A percentile compares a stretch with the other conserved stretches of the same genome.
Conservation (phyloP, 768 basidiomycete species). For the Lentinula sp. region DNA sequence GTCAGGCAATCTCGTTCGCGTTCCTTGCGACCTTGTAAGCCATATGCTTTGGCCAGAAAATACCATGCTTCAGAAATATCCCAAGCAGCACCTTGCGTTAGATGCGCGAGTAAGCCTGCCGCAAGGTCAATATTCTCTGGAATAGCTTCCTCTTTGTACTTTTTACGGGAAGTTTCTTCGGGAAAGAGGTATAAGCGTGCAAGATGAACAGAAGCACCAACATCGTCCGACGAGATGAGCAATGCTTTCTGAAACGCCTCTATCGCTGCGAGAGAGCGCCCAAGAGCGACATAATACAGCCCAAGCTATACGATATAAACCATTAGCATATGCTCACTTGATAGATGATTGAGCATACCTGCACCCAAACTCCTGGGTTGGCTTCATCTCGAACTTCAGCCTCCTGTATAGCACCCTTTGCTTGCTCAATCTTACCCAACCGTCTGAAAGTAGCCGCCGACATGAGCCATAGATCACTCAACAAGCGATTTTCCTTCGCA, state of each 20-base stretch:
- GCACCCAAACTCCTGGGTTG: slow-evolving; percentile 91
- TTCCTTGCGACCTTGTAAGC: slow-evolving; percentile 64
- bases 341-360: slow-evolving; percentile 44
- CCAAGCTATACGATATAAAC: slow-evolving; percentile 49
- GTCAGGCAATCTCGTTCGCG: slow-evolving; percentile 70
- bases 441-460: slow-evolving; percentile 91
- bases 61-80: slow-evolving; percentile 95
- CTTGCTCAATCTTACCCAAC: slow-evolving; percentile 84
- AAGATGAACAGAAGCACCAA: slow-evolving; percentile 74
- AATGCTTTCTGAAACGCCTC: slow-evolving; percentile 83
- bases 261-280: slow-evolving; percentile 55
- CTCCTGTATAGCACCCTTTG: slow-evolving; percentile 88
- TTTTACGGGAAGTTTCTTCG: slow-evolving; percentile 8
- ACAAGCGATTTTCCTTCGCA: slow-evolving; percentile 56
- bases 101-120: slow-evolving; percentile 68
- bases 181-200: slow-evolving; percentile 63
- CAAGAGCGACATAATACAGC: slow-evolving; percentile 59
- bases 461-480: slow-evolving; percentile 90
- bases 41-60: slow-evolving; percentile 77
- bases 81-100: slow-evolving; percentile 82
- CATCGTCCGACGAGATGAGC: slow-evolving; percentile 77
- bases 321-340: not conserved
- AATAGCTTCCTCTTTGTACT: slow-evolving; percentile 12
- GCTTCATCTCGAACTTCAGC: slow-evolving; percentile 85
- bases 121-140: slow-evolving; percentile 66